phyloP scores from a whole-genome alignment of 2,329 filamentous ascomycete species.

The Stagonosporopsis rhizophila region DNA sequence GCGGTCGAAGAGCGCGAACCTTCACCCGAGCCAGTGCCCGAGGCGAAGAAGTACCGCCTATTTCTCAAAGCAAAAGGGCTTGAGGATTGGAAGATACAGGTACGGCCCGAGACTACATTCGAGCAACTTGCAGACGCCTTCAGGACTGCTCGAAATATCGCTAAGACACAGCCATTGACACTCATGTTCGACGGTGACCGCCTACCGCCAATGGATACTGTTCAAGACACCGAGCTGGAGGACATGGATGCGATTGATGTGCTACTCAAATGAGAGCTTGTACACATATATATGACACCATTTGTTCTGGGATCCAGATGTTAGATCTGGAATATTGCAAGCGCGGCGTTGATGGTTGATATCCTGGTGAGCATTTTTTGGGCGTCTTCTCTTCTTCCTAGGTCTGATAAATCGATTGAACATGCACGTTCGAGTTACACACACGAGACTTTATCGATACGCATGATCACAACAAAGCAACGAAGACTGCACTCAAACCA shows the following conservation, averaged over 20 bases:
- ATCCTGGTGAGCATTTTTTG: conserved; percentile 2
- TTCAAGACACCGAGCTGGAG: conserved; percentile 46
- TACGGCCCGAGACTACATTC: conserved; percentile 49
- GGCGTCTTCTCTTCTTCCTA: not conserved
- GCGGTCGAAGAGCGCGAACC: conserved; percentile 25
- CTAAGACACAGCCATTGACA: conserved; percentile 38
- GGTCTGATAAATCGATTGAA: not conserved
- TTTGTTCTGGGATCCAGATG: not conserved
- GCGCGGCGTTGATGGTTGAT: conserved; percentile 17
- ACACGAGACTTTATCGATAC: not conserved
- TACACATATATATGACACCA: not conserved
- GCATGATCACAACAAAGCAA: not conserved
- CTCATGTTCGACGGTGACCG: conserved; percentile 50
- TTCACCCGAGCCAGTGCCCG: conserved; percentile 25
- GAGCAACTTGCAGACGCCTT: conserved; percentile 42
- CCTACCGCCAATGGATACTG: conserved; percentile 41
- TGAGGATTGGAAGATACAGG: conserved; percentile 59
- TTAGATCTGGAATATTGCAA: conserved; percentile 1
- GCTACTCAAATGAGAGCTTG: conserved; percentile 38
- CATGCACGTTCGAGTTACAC: not conserved
- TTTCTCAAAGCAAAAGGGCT: conserved; percentile 60
- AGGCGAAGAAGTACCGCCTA: conserved; percentile 52
- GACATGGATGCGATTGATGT: conserved; percentile 49
- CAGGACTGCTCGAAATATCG: conserved; percentile 29
- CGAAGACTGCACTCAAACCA: not conserved